Percentiles rank a stretch among this genome's conserved stretches.
Conservation (phyloP, 768 basidiomycete species). For the Cystobasidium onofrii region DNA sequence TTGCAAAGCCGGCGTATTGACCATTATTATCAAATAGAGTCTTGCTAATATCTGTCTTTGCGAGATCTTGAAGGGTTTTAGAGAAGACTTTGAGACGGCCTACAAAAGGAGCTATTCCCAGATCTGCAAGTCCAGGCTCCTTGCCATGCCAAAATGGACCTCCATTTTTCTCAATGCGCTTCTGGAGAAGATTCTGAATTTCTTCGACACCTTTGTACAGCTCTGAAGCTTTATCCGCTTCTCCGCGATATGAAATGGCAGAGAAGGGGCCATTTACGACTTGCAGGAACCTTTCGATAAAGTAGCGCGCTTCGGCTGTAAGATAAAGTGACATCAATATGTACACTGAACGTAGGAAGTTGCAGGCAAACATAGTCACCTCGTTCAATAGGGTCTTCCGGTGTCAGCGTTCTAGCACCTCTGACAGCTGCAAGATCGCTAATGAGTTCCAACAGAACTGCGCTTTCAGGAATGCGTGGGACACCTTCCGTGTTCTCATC, state of each 20-base stretch:
- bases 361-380: background rate
- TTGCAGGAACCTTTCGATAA: constrained; percentile 15
- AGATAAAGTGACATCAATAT: background rate
- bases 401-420: background rate
- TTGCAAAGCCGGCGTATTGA: background rate
- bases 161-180: constrained; percentile 44
- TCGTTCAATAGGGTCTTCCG: constrained; percentile 13
- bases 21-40: background rate
- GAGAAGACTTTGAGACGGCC: constrained; percentile 52
- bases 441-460: constrained; percentile 17
- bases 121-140: constrained; percentile 59
- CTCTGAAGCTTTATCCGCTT: constrained; percentile 49
- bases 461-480: constrained; percentile 18
- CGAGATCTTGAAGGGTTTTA: constrained; percentile 39
- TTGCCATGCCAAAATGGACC: constrained; percentile 51
- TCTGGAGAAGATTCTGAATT: constrained; percentile 51
- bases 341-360: no score
- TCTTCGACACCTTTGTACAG: constrained; percentile 50
- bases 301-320: constrained; percentile 23
- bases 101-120: constrained; percentile 57
- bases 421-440: constrained; percentile 8
- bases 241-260: constrained; percentile 37
- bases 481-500: constrained; percentile 17
- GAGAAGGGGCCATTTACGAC: constrained; percentile 1
- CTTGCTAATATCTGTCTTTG: background rate